Base-by-base conservation (phyloP, 164 flowering plant genomes). In the Tetracentron sinense region DNA sequence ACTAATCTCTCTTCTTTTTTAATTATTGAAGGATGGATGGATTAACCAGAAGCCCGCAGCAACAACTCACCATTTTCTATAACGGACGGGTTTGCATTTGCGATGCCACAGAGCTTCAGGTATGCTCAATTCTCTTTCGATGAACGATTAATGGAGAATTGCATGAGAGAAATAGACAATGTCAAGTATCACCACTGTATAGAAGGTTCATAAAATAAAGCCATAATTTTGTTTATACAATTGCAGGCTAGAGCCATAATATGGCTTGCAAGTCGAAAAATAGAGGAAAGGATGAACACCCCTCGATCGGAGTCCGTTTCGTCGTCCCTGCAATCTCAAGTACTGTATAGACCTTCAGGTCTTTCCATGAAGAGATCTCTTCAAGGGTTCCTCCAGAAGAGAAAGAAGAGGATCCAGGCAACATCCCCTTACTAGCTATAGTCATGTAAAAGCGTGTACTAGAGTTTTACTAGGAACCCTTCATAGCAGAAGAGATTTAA, bases 41-140 rank as follows among this genome's bases (percentile, higher is more conserved):
- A 16, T 19, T 60, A 14, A 23, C 16, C 0, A 42, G 16, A 28
- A 60, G 14, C 44, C 61, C 70, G 33, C 66, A 55, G 44, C 75
- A 73, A 44, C 71, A 69, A 61, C 56, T 84, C 4, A 84, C 89
- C 4, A 74, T 84, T 47, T 78, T 84, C 72, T 84, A 82, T 66
- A 63, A 82, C 6, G 89, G 86, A 26, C 65, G 29, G 21, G 53
- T 84, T 49, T 74, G 74, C 57, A 79, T 74, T 19, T 78, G 72
- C n/a, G 80, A 80, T 51, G 83, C 75, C 17, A 84, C 84, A 0
- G 86, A 84, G 60, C 53, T 78, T 60, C 83, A 82, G 82, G 86
- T 82, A 61, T n/a, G 54, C 25, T 4, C 2, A 10, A n/a, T n/a
- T n/a, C n/a, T n/a, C n/a, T n/a, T n/a, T n/a, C n/a, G n/a, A n/a